A percentile compares a stretch with the other conserved stretches of the same genome.
These are phyloP conservation scores for Monosporozyma unispora DNA, from an alignment of 805 yeast genomes.

Conservation along the genomic window DNA sequence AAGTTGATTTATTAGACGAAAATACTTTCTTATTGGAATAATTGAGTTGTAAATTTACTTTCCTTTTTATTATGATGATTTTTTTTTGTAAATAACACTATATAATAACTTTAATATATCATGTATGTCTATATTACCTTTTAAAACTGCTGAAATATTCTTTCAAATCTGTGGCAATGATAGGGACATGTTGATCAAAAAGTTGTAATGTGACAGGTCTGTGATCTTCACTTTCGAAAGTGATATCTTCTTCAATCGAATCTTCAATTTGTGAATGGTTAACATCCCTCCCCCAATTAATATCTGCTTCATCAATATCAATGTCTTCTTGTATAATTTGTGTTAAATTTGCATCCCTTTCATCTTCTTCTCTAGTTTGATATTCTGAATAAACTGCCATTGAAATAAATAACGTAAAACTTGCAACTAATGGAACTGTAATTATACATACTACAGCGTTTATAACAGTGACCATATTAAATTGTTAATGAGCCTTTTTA, in stretches of 20 bases:
- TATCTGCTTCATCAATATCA: background rate
- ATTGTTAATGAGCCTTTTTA: no score
- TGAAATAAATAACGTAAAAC: background rate
- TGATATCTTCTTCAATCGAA: background rate
- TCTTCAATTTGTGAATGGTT: background rate
- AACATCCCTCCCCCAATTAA: background rate
- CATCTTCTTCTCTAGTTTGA: background rate
- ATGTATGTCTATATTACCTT: background rate
- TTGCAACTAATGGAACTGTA: background rate
- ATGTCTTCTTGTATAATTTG: background rate
- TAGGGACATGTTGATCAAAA: background rate
- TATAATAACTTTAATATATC: no score
- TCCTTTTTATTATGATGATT: background rate
- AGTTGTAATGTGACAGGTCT: background rate
- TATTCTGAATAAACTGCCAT: background rate
- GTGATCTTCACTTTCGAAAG: background rate
- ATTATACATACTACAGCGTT: background rate
- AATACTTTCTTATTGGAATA: conserved; percentile 9
- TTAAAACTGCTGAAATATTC: background rate
- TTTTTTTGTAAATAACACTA: background rate
- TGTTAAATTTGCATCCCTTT: background rate
- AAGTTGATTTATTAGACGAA: conserved; percentile 43
- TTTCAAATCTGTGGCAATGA: background rate
- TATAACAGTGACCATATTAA: background rate
- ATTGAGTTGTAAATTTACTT: background rate